Conservation (phyloP, 2,329 filamentous ascomycete genomes). For the Pseudogymnoascus sp. region DNA sequence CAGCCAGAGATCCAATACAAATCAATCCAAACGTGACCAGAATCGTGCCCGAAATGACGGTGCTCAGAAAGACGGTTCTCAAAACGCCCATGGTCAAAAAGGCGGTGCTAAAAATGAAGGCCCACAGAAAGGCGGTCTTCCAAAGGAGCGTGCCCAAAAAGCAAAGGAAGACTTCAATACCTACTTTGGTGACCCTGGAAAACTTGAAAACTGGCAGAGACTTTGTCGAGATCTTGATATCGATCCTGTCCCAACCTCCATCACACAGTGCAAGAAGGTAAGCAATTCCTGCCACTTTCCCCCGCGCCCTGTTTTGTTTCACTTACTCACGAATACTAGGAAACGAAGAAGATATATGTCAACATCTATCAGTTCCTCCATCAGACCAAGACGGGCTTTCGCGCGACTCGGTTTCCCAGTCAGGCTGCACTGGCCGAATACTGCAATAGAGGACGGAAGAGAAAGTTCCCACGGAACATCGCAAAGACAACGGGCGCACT, state of each 20-base stretch:
- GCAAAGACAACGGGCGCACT: background rate
- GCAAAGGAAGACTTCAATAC: conserved; percentile 12
- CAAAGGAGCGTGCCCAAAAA: background rate
- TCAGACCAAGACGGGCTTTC: conserved; percentile 22
- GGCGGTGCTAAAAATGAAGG: too few relatives aligned
- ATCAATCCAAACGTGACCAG: background rate
- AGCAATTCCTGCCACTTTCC: conserved; percentile 1
- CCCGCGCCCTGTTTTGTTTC: background rate
- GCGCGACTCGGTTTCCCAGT: background rate
- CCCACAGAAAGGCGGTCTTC: background rate
- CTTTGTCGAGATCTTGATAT: conserved; percentile 39
- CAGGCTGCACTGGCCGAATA: background rate
- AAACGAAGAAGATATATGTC: conserved; percentile 34
- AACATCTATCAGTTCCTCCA: conserved; percentile 44
- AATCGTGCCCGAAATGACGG: background rate
- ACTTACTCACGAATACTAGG: conserved; percentile 26
- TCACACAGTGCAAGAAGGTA: conserved; percentile 39
- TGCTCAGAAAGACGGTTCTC: background rate
- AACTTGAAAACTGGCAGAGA: conserved; percentile 37
- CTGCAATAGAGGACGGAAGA: background rate
- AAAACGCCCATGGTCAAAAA: background rate
- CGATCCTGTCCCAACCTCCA: conserved; percentile 31
- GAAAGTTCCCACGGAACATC: background rate
- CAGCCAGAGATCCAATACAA: background rate
- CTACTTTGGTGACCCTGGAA: conserved; percentile 19